Percentiles rank a stretch among this genome's conserved stretches.
Conservation (phyloP, 2,329 filamentous ascomycete genomes). For the Epichloe festucae region DNA sequence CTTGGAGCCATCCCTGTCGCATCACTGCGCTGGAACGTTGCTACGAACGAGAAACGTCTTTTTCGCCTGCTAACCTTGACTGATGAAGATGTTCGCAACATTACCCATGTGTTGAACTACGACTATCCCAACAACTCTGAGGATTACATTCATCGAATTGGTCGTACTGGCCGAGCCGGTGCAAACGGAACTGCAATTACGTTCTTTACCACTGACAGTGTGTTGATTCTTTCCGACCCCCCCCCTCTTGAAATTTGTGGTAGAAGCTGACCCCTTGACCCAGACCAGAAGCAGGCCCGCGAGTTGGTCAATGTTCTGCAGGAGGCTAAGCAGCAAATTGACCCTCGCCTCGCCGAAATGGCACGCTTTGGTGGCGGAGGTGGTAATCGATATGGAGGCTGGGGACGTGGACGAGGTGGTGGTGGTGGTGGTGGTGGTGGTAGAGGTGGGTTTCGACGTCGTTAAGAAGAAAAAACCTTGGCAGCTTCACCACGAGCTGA, state of each 20-base stretch:
- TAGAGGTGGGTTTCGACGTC: slow-evolving; percentile 33
- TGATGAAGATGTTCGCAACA: slow-evolving; percentile 91
- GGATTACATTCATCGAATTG: slow-evolving; percentile 95
- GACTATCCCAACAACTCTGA: slow-evolving; percentile 99
- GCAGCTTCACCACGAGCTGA: slow-evolving; percentile 21
- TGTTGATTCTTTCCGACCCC: slow-evolving; percentile 27
- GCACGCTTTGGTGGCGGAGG: slow-evolving; percentile 78
- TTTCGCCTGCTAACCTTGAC: slow-evolving; percentile 64
- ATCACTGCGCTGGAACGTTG: slow-evolving; percentile 47
- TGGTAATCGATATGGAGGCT: slow-evolving; percentile 59
- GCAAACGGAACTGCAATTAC: slow-evolving; percentile 93
- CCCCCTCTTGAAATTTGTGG: background rate
- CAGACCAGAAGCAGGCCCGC: slow-evolving; percentile 88
- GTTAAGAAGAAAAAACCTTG: slow-evolving; percentile 16
- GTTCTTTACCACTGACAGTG: slow-evolving; percentile 98
- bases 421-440: slow-evolving; percentile 14
- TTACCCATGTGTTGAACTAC: slow-evolving; percentile 99
- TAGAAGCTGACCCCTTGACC: background rate
- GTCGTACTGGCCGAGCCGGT: slow-evolving; percentile 91
- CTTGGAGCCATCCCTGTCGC: slow-evolving; percentile 30
- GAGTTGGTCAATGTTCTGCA: slow-evolving; percentile 86
- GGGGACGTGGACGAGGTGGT: slow-evolving; percentile 49
- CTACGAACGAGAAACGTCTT: slow-evolving; percentile 32
- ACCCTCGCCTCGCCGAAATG: slow-evolving; percentile 93
- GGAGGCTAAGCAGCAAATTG: slow-evolving; percentile 96